These are phyloP conservation scores for Diaporthe aspalathi DNA, from an alignment of 2,329 filamentous ascomycete genomes.

Conservation along the genomic window DNA sequence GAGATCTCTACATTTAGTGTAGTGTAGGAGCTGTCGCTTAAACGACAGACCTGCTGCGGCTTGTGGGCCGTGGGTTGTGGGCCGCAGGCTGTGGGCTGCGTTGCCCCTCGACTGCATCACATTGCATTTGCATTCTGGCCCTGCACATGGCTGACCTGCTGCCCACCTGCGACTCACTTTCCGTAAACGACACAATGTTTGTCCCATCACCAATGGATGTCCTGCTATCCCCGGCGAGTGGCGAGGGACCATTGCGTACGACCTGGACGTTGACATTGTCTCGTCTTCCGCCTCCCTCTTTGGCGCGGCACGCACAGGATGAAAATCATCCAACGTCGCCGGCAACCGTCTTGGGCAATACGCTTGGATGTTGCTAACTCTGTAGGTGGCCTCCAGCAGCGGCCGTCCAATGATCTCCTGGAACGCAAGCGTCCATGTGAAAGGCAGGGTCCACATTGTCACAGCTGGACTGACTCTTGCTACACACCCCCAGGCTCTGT, in stretches of 20 bases:
- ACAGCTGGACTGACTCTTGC: constrained; percentile 8
- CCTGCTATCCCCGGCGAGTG: neutral
- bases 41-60: neutral
- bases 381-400: neutral
- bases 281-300: neutral
- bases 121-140: neutral
- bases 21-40: neutral
- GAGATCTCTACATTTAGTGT: neutral
- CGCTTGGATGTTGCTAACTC: neutral
- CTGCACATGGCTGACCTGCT: neutral
- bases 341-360: neutral
- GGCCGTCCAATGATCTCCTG: neutral
- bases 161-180: constrained; percentile 1
- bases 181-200: neutral
- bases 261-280: neutral
- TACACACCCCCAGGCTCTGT: neutral
- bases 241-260: neutral
- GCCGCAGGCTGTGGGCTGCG: constrained; percentile 1
- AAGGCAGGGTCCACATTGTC: neutral
- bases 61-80: too few relatives aligned
- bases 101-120: neutral
- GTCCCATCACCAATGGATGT: neutral
- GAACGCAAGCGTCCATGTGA: neutral
- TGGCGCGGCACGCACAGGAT: neutral
- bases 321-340: neutral